Conservation (phyloP, 2,329 filamentous ascomycete species). For the Xylariaceae sp. region DNA sequence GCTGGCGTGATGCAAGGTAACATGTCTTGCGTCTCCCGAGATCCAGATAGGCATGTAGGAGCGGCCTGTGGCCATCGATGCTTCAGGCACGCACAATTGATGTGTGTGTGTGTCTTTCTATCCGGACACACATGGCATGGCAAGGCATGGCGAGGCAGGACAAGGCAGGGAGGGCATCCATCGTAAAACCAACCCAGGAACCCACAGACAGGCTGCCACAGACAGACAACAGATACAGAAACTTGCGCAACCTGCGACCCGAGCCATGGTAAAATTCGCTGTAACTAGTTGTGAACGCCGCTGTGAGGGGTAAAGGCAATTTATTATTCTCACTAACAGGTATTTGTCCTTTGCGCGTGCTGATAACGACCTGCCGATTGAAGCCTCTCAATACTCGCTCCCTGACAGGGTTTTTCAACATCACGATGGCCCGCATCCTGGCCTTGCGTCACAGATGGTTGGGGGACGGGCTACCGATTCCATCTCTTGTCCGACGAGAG, state of each 20-base stretch:
- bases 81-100: too few relatives aligned
- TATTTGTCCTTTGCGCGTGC: conserved; percentile 1
- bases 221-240: too few relatives aligned
- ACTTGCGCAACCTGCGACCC: background rate
- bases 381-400: conserved; percentile 12
- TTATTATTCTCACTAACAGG: conserved; percentile 12
- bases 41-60: conserved; percentile 17
- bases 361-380: conserved; percentile 19
- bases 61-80: conserved; percentile 1
- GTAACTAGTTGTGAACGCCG: too few relatives aligned
- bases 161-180: too few relatives aligned
- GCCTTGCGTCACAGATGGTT: conserved; percentile 12
- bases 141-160: too few relatives aligned
- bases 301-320: conserved; percentile 18
- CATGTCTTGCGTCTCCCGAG: conserved; percentile 10
- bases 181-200: background rate
- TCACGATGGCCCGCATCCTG: conserved; percentile 15
- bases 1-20: conserved; percentile 4
- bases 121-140: too few relatives aligned
- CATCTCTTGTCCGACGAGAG: too few relatives aligned
- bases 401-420: background rate
- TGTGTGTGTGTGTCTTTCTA: too few relatives aligned
- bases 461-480: background rate
- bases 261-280: background rate
- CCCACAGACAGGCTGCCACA: background rate